Evolutionary conservation across 805 yeast genomes (phyloP), one percentile per base, ranked within the genome.

Genomic region (Candida cerambycidarum): DNA sequence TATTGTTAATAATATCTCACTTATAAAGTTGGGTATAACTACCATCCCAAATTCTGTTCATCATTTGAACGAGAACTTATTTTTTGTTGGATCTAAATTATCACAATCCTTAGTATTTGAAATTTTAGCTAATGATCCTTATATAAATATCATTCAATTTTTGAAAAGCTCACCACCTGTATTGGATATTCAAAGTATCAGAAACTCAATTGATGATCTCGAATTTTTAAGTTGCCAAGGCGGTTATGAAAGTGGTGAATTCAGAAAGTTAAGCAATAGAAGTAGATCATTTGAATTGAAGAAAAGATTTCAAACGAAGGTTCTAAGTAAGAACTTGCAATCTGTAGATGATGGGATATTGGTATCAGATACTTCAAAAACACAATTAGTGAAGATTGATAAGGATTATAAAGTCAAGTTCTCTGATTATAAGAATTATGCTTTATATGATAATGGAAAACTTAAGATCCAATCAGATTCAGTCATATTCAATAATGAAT

Each of bases 191-290:
- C 51, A 51, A 17, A 33, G 49, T 2, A 21, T 15, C n/a, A 11
- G 32, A 14, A 39, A 35, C 1, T 33, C 41, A 2, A 42, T 45
- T 16, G 29, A 34, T 23, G 21, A 19, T 6, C 31, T 38, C 2
- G 46, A 47, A 3, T 12, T 64, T 4, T 44, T 58, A 14, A 41
- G 59, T 11, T 59, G 66, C 32, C 67, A 61, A 39, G 71, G 72
- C 11, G 70, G 70, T 1, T 59, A 61, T 43, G 56, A 63, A 18
- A 56, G 62, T 35, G 68, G 70, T 1, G 70, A 67, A 38, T 45
- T 61, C 29, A 42, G 48, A 38, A 51, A 44, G 24, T 18, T 46
- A 2, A 41, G 48, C 12, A 39, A 38, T 32, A 36, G 35, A 31
- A 23, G 39, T 3, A 36, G 28, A 9, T 24, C 16, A 16, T 14